Evolutionary conservation across 2,329 filamentous ascomycete species (phyloP), one percentile per base, ranked within the genome.

Genomic region (Paraphaeosphaeria minitans): DNA sequence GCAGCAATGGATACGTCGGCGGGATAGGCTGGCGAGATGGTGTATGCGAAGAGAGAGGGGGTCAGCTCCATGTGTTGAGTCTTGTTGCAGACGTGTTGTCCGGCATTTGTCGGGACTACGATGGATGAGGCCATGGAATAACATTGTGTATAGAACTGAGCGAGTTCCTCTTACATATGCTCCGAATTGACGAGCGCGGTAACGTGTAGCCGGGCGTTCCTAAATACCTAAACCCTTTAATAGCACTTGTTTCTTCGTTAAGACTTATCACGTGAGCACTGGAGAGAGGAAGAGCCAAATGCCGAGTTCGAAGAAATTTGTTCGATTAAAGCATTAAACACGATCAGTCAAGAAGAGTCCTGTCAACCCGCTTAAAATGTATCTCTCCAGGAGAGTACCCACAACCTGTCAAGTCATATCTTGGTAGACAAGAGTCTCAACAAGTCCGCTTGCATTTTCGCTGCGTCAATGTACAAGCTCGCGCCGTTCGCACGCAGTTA

Each of bases 361-460:
- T n/a, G 19, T 41, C 43, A 48, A 45, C 31, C 24, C 31, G 24
- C 21, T 48, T 53, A 41, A 53, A 55, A 46, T 27, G 19, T 33
- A 31, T 50, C 53, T 45, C 58, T 48, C 50, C 59, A 54, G 46
- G 57, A 60, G 54, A 58, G 37, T 52, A 58, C 57, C 10, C 33
- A 33, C 31, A 31, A 24, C 29, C 29, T 39, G 37, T 39, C 37
- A 47, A 62, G 51, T 42, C 41, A 45, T 42, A 22, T 57, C 51
- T 42, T 53, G 51, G 16, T 41, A 33, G 53, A 60, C 54, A 54
- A 48, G 58, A 52, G 56, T 41, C 59, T 70, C 63, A 69, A 69
- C 70, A 67, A 73, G 69, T 66, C 60, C 56, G 58, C 56, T 64
- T 62, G 64, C 62, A 63, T 60, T 31, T 64, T 63, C 57, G 55